Base-by-base conservation (phyloP, 768 basidiomycete genomes). In the Ramaria sp. region DNA sequence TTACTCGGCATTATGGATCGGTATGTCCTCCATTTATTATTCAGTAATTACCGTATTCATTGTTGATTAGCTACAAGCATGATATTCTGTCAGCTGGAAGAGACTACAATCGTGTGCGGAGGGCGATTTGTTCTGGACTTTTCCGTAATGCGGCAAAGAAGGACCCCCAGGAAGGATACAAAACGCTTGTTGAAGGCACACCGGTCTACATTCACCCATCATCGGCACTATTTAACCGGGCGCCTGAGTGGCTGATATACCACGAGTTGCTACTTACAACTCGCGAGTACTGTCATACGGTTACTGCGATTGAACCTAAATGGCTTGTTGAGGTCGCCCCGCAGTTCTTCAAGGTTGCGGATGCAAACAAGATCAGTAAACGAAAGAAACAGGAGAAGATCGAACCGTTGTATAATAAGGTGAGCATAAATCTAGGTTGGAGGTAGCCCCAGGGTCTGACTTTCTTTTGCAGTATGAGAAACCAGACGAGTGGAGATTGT, bases 121-220 rank as follows among this genome's bases (percentile, higher is more conserved):
- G 87, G 64, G 93, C 96, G 8, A 97, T 99, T 58, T 95, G 92
- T 66, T 93, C 91, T 22, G 95, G 96, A 16, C 98, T 89, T 72
- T 99, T 99, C 82, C 80, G 94, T 10, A 88, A 98, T 64, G 94
- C 96, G 0, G 96, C 96, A 25, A 99, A 99, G 75, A 99, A 99
- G 69, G 95, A 94, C 64, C 89, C 90, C 4, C 90, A 92, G 64
- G 95, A 97, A 66, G 95, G 96, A 6, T 99, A 98, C 76, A 99
- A 98, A 70, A 95, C 93, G 0, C 81, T 95, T 10, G 89, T 92
- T 3, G 93, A 96, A 69, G 92, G 92, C 32, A 98, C 96, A n/a
- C 96, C 95, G 0, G 94, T 99, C 48, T 98, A 95, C 69, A 92
- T 99, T 52, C 96, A 99, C 69, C 96, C 93, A 0, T 95, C 95